Conservation (phyloP, 768 basidiomycete genomes). For the Lactifluus piperatus region DNA sequence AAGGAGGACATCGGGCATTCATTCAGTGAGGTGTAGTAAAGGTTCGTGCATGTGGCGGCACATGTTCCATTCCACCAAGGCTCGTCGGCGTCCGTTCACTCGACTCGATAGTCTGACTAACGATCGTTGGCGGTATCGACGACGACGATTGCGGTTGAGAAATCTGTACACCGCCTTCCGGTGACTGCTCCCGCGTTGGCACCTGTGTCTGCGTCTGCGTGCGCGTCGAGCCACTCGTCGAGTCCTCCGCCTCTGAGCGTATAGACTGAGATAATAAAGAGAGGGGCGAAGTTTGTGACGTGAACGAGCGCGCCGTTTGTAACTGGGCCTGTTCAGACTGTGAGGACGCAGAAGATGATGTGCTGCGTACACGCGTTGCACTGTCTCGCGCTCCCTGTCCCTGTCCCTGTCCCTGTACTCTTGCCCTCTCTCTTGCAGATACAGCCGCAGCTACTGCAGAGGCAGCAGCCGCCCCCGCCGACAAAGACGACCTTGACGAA, state of each 20-base stretch:
- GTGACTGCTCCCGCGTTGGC: slow-evolving; percentile 17
- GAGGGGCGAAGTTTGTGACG: slow-evolving; percentile 18
- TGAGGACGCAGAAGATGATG: slow-evolving; percentile 9
- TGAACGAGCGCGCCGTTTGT: neutral
- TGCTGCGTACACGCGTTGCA: slow-evolving; percentile 11
- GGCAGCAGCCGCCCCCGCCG: neutral
- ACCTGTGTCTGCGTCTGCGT: slow-evolving; percentile 21
- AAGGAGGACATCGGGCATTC: neutral
- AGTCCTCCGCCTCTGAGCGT: slow-evolving; percentile 17
- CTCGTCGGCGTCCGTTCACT: slow-evolving; percentile 39
- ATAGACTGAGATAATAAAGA: slow-evolving; percentile 20
- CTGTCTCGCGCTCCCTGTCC: slow-evolving; percentile 16
- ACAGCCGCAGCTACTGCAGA: neutral
- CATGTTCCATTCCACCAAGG: slow-evolving; percentile 37
- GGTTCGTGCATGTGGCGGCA: slow-evolving; percentile 3
- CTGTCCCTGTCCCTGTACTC: slow-evolving; percentile 4
- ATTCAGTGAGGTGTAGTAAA: slow-evolving; percentile 1
- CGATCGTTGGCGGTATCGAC: slow-evolving; percentile 52
- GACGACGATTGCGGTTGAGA: slow-evolving; percentile 30
- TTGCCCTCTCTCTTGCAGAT: neutral
- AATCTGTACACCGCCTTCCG: neutral
- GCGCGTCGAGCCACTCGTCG: slow-evolving; percentile 3
- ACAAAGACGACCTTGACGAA: neutral
- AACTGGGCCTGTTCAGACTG: slow-evolving; percentile 10
- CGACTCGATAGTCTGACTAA: slow-evolving; percentile 42